Evolutionary conservation across 805 yeast species (phyloP).

Genomic region (Candida gorgasii): DNA sequence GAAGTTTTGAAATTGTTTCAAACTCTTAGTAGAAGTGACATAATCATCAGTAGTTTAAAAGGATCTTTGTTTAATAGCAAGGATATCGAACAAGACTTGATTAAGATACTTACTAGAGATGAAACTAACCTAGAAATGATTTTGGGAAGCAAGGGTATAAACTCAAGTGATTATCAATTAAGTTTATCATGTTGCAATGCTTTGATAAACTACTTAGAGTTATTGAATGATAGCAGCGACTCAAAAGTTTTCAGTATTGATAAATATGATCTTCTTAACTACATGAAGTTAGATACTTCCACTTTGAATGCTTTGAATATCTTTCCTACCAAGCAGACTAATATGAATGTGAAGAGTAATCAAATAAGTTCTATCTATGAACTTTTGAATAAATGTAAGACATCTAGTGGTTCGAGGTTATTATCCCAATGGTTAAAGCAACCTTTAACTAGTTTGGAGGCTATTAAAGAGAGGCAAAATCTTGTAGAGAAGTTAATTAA

Average conservation of each 20-base stretch:
- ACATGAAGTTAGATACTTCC: conserved; percentile 87
- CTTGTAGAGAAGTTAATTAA: conserved; percentile 75
- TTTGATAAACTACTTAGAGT: conserved; percentile 63
- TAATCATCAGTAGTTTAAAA: conserved; percentile 62
- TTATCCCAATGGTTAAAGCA: conserved; percentile 95
- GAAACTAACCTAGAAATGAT: conserved; percentile 40
- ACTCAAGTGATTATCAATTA: conserved; percentile 42
- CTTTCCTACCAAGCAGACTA: conserved; percentile 54
- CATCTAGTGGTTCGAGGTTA: conserved; percentile 84
- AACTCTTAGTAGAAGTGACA: conserved; percentile 73
- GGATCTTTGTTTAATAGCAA: conserved; percentile 58
- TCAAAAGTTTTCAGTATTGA: conserved; percentile 56
- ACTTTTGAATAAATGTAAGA: conserved; percentile 82
- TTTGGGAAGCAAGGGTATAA: conserved; percentile 56
- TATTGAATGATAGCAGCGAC: conserved; percentile 51
- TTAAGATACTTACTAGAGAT: conserved; percentile 53
- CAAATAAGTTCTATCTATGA: conserved; percentile 65
- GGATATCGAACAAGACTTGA: conserved; percentile 76
- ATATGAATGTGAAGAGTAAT: conserved; percentile 21
- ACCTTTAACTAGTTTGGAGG: conserved; percentile 69
- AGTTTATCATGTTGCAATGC: conserved; percentile 71
- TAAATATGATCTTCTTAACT: conserved; percentile 72
- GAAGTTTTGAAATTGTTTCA: conserved; percentile 67
- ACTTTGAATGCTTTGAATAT: conserved; percentile 86
- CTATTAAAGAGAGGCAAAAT: conserved; percentile 66